These are phyloP conservation scores for Prunus davidiana DNA, from an alignment of 306 rosid species.

Conservation along the genomic window DNA sequence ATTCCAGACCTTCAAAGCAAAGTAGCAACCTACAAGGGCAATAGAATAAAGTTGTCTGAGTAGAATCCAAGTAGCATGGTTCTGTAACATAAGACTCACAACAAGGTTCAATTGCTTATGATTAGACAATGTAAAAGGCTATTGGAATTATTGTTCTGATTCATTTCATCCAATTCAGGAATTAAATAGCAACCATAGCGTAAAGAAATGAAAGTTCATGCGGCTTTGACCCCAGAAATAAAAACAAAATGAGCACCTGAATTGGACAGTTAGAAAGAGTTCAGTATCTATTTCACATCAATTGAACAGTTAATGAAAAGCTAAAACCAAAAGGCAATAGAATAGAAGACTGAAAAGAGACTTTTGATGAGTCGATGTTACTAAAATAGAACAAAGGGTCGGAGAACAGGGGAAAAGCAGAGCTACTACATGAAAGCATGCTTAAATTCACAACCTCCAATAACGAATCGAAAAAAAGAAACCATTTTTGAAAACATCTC, in stretches of 20 bases:
- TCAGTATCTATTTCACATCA: neutral
- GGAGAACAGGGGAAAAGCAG: slow-evolving; percentile 22
- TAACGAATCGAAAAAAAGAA: neutral
- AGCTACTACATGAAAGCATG: neutral
- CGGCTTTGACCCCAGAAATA: neutral
- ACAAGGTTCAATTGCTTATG: neutral
- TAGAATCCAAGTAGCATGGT: neutral
- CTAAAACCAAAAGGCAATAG: neutral
- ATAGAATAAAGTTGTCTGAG: neutral
- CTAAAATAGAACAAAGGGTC: neutral
- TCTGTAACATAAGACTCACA: neutral
- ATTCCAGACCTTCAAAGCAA: slow-evolving; percentile 91
- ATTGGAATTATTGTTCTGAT: neutral
- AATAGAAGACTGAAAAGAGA: neutral
- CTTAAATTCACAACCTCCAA: neutral
- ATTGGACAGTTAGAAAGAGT: neutral
- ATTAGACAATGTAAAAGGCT: neutral
- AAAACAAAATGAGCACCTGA: neutral
- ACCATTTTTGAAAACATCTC: neutral
- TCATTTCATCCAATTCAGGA: neutral
- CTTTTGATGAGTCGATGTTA: neutral
- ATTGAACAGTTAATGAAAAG: neutral
- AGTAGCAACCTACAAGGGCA: slow-evolving; percentile 63
- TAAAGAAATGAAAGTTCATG: neutral
- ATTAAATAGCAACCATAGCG: neutral